Evolutionary conservation across 768 basidiomycete species (phyloP), one percentile per base, ranked within the genome.

Genomic region (Boletellus ananiceps): DNA sequence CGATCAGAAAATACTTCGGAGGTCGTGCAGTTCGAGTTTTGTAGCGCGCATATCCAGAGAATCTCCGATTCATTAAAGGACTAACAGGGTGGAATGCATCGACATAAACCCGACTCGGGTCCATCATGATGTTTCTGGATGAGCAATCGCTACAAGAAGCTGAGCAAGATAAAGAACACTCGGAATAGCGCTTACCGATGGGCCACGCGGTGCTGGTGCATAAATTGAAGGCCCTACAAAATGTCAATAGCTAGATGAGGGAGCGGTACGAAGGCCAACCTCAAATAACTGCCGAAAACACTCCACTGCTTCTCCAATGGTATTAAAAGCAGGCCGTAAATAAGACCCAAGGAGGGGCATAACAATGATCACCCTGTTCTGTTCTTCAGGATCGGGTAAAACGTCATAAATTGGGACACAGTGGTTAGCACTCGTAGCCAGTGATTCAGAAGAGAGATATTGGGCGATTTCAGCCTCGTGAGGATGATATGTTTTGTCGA

Each of bases 321-420:
- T 66, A 21, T 52, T 46, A 49, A 72, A 71, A 1, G 33, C 51
- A 7, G 64, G 63, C 2, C 31, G 36, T 14, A 48, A n/a, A 29
- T 57, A 65, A 0, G n/a, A 21, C 40, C 64, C 62, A 15, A 75
- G 61, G 2, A 71, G 46, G 0, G 74, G 75, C 67, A 72, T 74
- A 2, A 69, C 60, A 2, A 71, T 41, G 2, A 66, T 60, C 9
- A 32, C 29, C 1, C 0, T 16, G 14, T 62, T 34, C 1, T 47
- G 43, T 0, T 57, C 46, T 0, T 50, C 48, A 14, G 41, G 44
- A 35, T 66, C 38, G 14, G 36, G 8, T 1, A 70, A 13, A 0
- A 53, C 19, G 8, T 69, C 67, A 13, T 63, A 52, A 6, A 72
- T 34, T 0, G 66, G 70, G 2, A 71, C 58, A 12, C 71, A 72